These are phyloP conservation scores for Aureobasidium sp. DNA, from an alignment of 2,329 filamentous ascomycete genomes.

Conservation along the genomic window DNA sequence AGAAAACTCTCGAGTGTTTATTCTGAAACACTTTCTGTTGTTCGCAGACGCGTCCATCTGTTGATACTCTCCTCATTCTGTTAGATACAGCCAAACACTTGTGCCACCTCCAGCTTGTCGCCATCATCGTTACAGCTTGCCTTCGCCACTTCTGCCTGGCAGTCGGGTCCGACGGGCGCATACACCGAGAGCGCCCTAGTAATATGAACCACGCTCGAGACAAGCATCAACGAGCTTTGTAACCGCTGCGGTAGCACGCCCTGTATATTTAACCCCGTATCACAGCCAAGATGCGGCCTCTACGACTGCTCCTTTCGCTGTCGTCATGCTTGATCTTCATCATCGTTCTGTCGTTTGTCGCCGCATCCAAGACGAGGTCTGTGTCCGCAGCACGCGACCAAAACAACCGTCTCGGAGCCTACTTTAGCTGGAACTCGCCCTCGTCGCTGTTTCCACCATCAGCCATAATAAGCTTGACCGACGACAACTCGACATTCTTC, in stretches of 20 bases:
- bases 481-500: conserved; percentile 98
- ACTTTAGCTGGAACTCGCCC: conserved; percentile 47
- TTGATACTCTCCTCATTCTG: not conserved
- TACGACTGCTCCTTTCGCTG: conserved; percentile 36
- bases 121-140: not conserved
- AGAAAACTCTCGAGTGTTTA: not conserved
- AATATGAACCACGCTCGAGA: conserved; percentile 5
- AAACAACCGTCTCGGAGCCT: conserved; percentile 28
- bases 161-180: not conserved
- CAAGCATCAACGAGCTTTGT: not conserved
- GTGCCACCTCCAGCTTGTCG: not conserved
- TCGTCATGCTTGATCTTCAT: conserved; percentile 35
- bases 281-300: conserved; percentile 27
- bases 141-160: not conserved
- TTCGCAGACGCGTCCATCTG: not conserved
- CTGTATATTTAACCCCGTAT: conserved; percentile 15
- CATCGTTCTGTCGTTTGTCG: conserved; percentile 36
- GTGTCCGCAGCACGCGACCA: conserved; percentile 16
- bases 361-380: conserved; percentile 19
- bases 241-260: not conserved
- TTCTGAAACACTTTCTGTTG: not conserved
- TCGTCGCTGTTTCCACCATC: conserved; percentile 91
- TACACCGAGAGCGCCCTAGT: not conserved
- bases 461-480: conserved; percentile 89
- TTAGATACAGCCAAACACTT: conserved; percentile 1